Evolutionary conservation across 495 filamentous ascomycete species (phyloP), one percentile per base, ranked within the genome.

Genomic region (Hypoxylon subgilvum): DNA sequence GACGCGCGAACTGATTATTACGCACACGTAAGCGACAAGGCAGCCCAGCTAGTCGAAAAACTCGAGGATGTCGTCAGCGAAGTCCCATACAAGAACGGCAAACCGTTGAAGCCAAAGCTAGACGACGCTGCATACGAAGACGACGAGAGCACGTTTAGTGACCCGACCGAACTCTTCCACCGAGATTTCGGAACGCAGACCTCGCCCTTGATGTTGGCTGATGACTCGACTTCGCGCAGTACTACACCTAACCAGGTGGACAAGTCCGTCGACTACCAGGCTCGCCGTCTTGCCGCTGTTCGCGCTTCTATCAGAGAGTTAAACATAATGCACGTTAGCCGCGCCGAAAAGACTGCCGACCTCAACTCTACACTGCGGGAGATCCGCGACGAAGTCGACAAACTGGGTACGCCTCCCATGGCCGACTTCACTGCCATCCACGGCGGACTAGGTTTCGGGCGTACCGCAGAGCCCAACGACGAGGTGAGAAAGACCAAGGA

Each of bases 131-230:
- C 16, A 1, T 65, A 73, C 28, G 69, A 69, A 27, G 73, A 75
- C 13, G 68, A 73, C 12, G 71, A 69, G 40, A 72, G 71, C 65
- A 72, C 64, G 9, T 82, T 82, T 57, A 76, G 77, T 27, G 83
- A 84, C 66, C 89, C 90, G 0, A 88, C 89, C 1, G 90, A 95
- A 69, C 84, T 96, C 54, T 98, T 93, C 78, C 90, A 96, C 72
- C 84, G 92, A 9, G 93, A 97, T 61, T 80, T 91, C 35, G 91
- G 87, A 18, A 91, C 91, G 0, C 94, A 98, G 67, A 96, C 92
- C 0, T 88, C 85, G 0, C 84, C 76, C 4, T 35, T 72, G 12
- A 52, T 67, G 58, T 56, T 52, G 44, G 32, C 67, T 22, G 23
- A 66, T n/a, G 68, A 78, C 22, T 58, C 69, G 39, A 63, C 63